These are phyloP conservation scores for Porcisia deanei DNA, from an alignment of 208 protist genomes.

Conservation along the genomic window DNA sequence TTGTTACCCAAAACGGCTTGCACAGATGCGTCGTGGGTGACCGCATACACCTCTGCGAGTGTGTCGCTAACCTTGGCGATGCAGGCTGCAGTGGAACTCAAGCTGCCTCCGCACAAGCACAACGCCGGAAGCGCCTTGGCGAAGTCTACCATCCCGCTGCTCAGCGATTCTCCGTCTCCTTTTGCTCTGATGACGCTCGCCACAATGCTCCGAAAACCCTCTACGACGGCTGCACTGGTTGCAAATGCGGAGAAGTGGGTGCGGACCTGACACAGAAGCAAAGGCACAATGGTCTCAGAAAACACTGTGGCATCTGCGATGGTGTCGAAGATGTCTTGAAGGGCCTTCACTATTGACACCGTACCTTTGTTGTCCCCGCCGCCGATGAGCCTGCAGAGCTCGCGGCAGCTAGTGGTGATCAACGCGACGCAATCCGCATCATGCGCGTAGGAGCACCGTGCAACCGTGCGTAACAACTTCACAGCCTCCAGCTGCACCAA, in stretches of 20 bases:
- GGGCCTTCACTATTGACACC: slow-evolving; percentile 8
- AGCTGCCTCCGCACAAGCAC: slow-evolving; percentile 12
- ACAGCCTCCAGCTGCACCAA: slow-evolving; percentile 53
- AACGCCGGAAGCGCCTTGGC: slow-evolving; percentile 17
- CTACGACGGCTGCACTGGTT: slow-evolving; percentile 12
- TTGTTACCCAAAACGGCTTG: slow-evolving; percentile 8
- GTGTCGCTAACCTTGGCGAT: slow-evolving; percentile 25
- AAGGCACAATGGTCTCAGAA: slow-evolving; percentile 11
- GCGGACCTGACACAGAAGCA: slow-evolving; percentile 26
- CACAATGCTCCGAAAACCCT: slow-evolving; percentile 27
- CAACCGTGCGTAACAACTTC: slow-evolving; percentile 36
- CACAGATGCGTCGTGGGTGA: slow-evolving; percentile 14
- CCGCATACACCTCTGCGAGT: slow-evolving; percentile 20
- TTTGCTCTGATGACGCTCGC: slow-evolving; percentile 8
- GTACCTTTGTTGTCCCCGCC: slow-evolving; percentile 16
- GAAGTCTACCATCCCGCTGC: slow-evolving; percentile 8
- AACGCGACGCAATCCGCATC: slow-evolving; percentile 12
- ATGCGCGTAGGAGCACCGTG: slow-evolving; percentile 13
- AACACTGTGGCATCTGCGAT: slow-evolving; percentile 3
- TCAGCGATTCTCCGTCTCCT: background rate
- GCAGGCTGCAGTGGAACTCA: slow-evolving; percentile 1
- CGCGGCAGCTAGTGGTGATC: slow-evolving; percentile 12
- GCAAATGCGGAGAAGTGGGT: slow-evolving; percentile 13
- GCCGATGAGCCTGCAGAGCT: slow-evolving; percentile 25
- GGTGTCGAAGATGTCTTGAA: slow-evolving; percentile 23